Percentiles rank a stretch among this genome's conserved stretches.
Evolutionary conservation across 768 basidiomycete species (phyloP).

Genomic region (Naematelia encephala): DNA sequence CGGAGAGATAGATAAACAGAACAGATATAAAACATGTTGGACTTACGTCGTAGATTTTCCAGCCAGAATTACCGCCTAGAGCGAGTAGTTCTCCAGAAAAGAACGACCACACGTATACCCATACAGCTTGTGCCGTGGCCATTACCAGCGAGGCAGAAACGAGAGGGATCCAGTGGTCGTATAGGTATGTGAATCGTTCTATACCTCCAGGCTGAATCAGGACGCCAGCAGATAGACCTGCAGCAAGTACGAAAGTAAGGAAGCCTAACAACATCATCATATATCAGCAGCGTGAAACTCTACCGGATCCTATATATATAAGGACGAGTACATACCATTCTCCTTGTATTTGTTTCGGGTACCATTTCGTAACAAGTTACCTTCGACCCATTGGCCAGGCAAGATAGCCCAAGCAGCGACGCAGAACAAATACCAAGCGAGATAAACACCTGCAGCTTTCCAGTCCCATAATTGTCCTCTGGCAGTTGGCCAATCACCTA

Average conservation of each 20-base stretch:
- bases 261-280: conserved; percentile 61
- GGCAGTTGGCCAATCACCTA: conserved; percentile 28
- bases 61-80: conserved; percentile 86
- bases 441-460: conserved; percentile 69
- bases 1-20: no score
- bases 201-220: conserved; percentile 70
- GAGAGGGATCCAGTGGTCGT: conserved; percentile 88
- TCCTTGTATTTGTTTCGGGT: conserved; percentile 81
- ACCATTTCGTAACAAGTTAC: conserved; percentile 69
- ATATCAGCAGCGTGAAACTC: neutral
- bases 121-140: conserved; percentile 69
- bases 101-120: conserved; percentile 71
- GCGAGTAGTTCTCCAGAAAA: conserved; percentile 69
- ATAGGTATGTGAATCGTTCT: conserved; percentile 78
- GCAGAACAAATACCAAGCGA: conserved; percentile 87
- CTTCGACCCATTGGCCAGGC: conserved; percentile 69
- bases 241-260: conserved; percentile 74
- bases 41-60: conserved; percentile 83
- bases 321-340: conserved; percentile 64
- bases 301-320: no score
- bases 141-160: conserved; percentile 76
- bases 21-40: no score
- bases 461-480: conserved; percentile 72
- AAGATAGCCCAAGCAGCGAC: conserved; percentile 75
- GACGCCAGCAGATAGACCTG: conserved; percentile 68